Evolutionary conservation across 208 protist species (phyloP), one percentile per base, ranked within the genome.

Genomic region (Leishmania amazonensis): DNA sequence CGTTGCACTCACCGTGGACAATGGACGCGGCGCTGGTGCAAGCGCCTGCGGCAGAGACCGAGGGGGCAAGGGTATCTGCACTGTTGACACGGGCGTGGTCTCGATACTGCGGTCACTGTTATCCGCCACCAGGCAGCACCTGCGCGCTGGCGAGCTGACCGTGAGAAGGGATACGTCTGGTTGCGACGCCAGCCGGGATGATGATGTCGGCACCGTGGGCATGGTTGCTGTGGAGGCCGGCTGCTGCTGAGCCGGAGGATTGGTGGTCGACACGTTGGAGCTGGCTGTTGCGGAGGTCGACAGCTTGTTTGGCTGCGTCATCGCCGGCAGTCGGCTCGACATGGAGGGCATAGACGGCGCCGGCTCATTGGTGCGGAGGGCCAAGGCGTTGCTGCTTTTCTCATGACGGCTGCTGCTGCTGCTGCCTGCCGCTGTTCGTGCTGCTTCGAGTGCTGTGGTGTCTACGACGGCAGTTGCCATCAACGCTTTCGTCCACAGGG

Each of bases 81-180:
- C 47, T 31, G 58, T 67, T 31, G 75, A 53, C 54, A 24, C 40
- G 3, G 75, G 31, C 40, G 75, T 35, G 35, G 31, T 28, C 4
- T 78, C 49, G 5, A 17, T 21, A 15, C 54, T 47, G 21, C n/a
- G 75, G 53, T 51, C 79, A 40, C 40, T 80, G 83, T 49, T 85
- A 73, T 74, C 49, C 47, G 67, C 76, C 42, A 54, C 73, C 11
- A 88, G 57, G 51, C 47, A 77, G 58, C 64, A 19, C 49, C 82
- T 78, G 40, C 82, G 82, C 19, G 82, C 82, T 15, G 82, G 82
- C 1, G 82, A 85, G 51, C 58, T 81, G 60, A 81, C 64, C 8
- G 71, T 21, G 28, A 79, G 72, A 35, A 60, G 54, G 51, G 62
- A 71, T 6, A 79, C 62, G 45, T 81, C 82, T 58, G 78, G 78